Percentiles rank a stretch among this genome's conserved stretches.
Evolutionary conservation across 2,329 filamentous ascomycete species (phyloP).

Genomic region (Biscogniauxia sp.): DNA sequence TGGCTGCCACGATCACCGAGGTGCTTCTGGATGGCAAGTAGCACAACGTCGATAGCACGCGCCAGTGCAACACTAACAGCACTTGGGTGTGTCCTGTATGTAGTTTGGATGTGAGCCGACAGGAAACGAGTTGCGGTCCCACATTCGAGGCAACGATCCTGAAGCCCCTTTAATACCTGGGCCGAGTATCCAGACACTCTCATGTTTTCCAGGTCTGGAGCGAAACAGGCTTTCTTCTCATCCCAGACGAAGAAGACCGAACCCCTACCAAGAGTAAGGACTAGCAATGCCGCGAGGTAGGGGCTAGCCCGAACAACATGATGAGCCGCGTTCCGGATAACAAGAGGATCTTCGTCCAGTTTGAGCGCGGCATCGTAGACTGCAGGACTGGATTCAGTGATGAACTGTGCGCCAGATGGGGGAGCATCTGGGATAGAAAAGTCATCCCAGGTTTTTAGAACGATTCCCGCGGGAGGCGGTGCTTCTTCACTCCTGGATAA

Average conservation of each 20-base stretch:
- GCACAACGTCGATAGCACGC: constrained; percentile 46
- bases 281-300: constrained; percentile 59
- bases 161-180: constrained; percentile 45
- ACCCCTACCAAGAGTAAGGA: constrained; percentile 67
- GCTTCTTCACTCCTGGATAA: constrained; percentile 46
- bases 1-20: constrained; percentile 43
- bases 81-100: constrained; percentile 43
- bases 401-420: constrained; percentile 47
- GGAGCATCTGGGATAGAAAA: constrained; percentile 51
- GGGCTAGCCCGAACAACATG: constrained; percentile 46
- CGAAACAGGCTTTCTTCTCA: constrained; percentile 50
- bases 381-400: constrained; percentile 66
- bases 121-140: constrained; percentile 47
- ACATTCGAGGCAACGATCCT: constrained; percentile 46
- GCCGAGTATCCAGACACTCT: constrained; percentile 57
- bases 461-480: constrained; percentile 28
- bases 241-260: constrained; percentile 70
- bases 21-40: constrained; percentile 49
- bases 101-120: constrained; percentile 44
- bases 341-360: constrained; percentile 39
- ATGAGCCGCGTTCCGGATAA: constrained; percentile 37
- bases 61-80: constrained; percentile 52
- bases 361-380: constrained; percentile 64
- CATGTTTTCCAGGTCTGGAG: constrained; percentile 43
- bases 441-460: constrained; percentile 67